A percentile compares a stretch with the other conserved stretches of the same genome.
phyloP scores from a whole-genome alignment of 805 yeast species.

The Kluyveromyces nonfermentans region DNA sequence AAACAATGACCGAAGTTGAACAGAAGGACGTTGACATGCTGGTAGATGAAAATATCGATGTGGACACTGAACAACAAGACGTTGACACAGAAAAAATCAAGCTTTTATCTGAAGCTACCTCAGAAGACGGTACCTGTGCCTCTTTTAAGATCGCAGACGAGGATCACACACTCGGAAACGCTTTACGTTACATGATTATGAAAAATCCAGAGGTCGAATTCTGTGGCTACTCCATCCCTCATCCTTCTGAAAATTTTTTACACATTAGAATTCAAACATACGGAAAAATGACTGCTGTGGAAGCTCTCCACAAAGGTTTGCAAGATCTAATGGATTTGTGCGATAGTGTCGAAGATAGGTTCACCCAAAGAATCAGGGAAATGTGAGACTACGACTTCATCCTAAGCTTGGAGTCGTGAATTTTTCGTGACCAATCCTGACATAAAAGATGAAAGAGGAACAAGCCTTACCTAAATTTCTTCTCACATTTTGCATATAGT shows the following conservation, averaged over 20 bases:
- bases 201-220: constrained; percentile 97
- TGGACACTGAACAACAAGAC: constrained; percentile 27
- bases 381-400: constrained; percentile 9
- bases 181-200: constrained; percentile 89
- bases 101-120: constrained; percentile 65
- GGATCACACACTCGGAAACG: constrained; percentile 94
- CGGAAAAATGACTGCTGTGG: constrained; percentile 74
- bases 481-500: background rate
- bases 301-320: constrained; percentile 86
- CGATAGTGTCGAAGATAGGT: constrained; percentile 70
- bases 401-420: background rate
- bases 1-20: constrained; percentile 1
- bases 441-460: background rate
- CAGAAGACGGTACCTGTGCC: constrained; percentile 91
- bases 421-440: background rate
- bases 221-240: constrained; percentile 97
- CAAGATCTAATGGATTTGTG: constrained; percentile 79
- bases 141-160: constrained; percentile 89
- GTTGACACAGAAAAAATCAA: constrained; percentile 50
- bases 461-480: background rate
- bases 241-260: constrained; percentile 86
- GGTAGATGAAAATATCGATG: constrained; percentile 11
- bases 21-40: constrained; percentile 11
- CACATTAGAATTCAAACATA: constrained; percentile 92
- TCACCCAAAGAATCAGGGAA: constrained; percentile 56